A percentile compares a stretch with the other conserved stretches of the same genome.
Evolutionary conservation across 2,329 filamentous ascomycete genomes (phyloP).

Genomic region (Penicillium sp.): DNA sequence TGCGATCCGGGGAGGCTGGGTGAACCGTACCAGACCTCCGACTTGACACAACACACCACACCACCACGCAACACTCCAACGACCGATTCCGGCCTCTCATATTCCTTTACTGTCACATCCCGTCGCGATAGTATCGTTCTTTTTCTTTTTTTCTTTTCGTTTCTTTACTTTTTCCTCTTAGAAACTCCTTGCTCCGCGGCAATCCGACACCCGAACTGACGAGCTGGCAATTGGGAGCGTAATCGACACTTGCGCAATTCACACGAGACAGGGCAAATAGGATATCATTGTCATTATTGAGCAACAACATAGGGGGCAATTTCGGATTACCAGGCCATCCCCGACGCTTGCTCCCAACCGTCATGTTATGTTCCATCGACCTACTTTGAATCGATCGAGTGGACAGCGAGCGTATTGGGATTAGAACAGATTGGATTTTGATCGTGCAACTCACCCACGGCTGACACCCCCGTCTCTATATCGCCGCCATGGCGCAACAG

Average conservation of each 20-base stretch:
- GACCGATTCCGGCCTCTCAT: conserved; percentile 14
- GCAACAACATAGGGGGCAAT: background rate
- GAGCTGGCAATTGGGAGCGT: background rate
- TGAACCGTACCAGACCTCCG: background rate
- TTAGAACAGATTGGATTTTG: background rate
- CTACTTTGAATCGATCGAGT: background rate
- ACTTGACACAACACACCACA: background rate
- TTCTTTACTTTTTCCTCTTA: background rate
- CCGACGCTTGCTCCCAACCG: background rate
- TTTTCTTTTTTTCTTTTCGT: conserved; percentile 1
- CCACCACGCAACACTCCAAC: conserved; percentile 6
- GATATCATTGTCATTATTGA: background rate
- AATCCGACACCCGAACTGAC: background rate
- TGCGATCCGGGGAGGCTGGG: conserved; percentile 13
- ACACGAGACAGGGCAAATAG: background rate
- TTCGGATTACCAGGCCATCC: background rate
- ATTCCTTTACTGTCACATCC: conserved; percentile 12
- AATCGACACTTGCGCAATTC: background rate
- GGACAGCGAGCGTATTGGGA: conserved; percentile 1
- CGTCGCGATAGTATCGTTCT: conserved; percentile 10
- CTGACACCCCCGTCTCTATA: background rate
- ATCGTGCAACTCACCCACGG: background rate
- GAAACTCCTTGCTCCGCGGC: background rate
- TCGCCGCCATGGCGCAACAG: conserved; percentile 34
- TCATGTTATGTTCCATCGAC: conserved; percentile 3